Base-by-base conservation (phyloP, 768 basidiomycete genomes). In the Trametes cinnabarina region DNA sequence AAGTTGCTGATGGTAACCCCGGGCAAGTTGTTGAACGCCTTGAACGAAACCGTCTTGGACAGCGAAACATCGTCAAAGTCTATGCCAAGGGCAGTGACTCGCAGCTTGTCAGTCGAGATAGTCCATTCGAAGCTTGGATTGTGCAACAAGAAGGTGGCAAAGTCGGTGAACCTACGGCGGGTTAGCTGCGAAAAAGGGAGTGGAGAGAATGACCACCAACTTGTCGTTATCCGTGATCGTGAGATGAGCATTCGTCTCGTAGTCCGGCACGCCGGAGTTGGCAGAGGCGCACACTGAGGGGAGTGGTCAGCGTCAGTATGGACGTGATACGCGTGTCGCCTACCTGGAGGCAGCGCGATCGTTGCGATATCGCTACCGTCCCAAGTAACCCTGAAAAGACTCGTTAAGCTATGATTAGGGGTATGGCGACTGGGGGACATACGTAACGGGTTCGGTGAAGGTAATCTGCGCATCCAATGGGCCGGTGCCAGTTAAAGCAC, bases 1-100 rank as follows among this genome's bases (percentile, higher is more conserved):
- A 89, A 89, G 71, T 88, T 85, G 60, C 77, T 82, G 66, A 90
- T 87, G 6, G 81, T 83, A 41, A 88, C 84, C 6, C 87, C 87
- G 8, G 85, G 85, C 7, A 90, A 73, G 28, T 79, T 79, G 58
- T 90, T 84, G 70, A 90, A 90, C 4, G 87, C 88, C 65, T 82
- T 85, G 74, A 89, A 79, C 4, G 81, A 71, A 37, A 89, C 66
- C 1, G 76, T 73, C 71, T 90, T 90, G 46, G 75, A 79, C 34
- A 90, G 75, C 0, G 76, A 73, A 26, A 90, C 80, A 55, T 80
- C 79, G 58, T 88, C 84, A 61, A 90, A 90, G 61, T 84, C 80
- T 11, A 85, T 87, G 15, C 84, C 85, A 1, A 90, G 78, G 4
- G 88, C 87, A 2, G 76, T 79, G 15, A 90, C 69, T 28, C 84